Evolutionary conservation across 2,329 filamentous ascomycete species (phyloP), one percentile per base, ranked within the genome.

Genomic region (Cercospora sp.): DNA sequence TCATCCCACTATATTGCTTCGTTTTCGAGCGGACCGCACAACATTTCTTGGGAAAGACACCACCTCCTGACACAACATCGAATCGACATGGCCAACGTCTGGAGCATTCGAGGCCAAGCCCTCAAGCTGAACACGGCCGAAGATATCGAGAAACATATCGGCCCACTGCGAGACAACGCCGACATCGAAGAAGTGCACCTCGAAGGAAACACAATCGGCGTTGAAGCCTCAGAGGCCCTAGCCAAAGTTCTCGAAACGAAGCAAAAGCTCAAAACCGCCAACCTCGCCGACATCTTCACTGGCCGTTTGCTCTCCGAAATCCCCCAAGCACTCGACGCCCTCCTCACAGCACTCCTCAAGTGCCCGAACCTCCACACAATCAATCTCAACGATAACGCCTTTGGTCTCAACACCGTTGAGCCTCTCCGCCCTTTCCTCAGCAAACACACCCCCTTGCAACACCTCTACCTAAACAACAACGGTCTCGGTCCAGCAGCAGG

Each of bases 381-480:
- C 81, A 96, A 98, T 81, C 87, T 99, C 48, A 97, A 94, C 81
- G 95, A 99, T 82, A 99, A 99, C 81, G 95, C 95, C 57, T 99
- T 99, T 77, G 95, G 95, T 66, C 88, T 97, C 69, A 97, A 97
- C 82, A 97, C 93, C 16, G 91, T 96, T 80, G 93, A 92, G 39
- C 95, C 94, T 9, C 88, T 99, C 60, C 92, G 97, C 73, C 91
- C 92, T 68, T 99, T 99, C 83, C 88, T 99, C 70, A 90, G 91
- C 65, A 87, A 90, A 67, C 94, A 98, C 81, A 88, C 91, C 3
- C 94, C 95, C 2, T 89, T 99, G 51, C 93, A 94, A 80, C 94
- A 97, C 80, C 88, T 99, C 30, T 93, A 96, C 81, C 89, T 99
- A 67, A 98, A 98, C 86, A 99, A 99, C 86, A 99, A 99, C 80